Evolutionary conservation across 345 rosid genomes (phyloP).

Genomic region (Anacardium occidentale): DNA sequence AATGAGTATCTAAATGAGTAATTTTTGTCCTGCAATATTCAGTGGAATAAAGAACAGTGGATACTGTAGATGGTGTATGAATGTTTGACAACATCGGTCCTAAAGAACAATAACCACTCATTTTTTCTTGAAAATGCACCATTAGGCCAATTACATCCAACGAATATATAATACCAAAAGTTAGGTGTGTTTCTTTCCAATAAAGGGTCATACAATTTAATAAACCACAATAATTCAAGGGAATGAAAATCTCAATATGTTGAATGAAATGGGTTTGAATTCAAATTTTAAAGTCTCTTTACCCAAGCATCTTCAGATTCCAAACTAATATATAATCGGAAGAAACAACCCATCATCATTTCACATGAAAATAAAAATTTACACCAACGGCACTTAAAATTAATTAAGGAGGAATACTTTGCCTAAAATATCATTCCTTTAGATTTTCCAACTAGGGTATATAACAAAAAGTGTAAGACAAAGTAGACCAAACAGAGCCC

Average conservation of each 20-base stretch:
- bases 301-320: background rate
- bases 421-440: background rate
- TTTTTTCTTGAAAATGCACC: background rate
- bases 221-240: background rate
- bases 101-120: background rate
- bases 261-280: too few species aligned
- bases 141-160: background rate
- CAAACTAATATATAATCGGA: background rate
- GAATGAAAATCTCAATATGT: too few species aligned
- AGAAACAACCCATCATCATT: background rate
- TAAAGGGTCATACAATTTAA: background rate
- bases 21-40: background rate
- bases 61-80: too few species aligned
- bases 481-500: too few species aligned
- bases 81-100: background rate
- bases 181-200: background rate
- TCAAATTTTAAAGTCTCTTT: too few species aligned
- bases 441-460: background rate
- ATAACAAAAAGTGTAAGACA: background rate
- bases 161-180: background rate
- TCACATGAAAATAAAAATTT: background rate
- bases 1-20: background rate
- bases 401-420: background rate
- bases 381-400: background rate
- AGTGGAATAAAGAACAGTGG: conserved; percentile 4